Conservation (phyloP, 768 basidiomycete genomes). For the Krasilnikovozyma curviuscula region DNA sequence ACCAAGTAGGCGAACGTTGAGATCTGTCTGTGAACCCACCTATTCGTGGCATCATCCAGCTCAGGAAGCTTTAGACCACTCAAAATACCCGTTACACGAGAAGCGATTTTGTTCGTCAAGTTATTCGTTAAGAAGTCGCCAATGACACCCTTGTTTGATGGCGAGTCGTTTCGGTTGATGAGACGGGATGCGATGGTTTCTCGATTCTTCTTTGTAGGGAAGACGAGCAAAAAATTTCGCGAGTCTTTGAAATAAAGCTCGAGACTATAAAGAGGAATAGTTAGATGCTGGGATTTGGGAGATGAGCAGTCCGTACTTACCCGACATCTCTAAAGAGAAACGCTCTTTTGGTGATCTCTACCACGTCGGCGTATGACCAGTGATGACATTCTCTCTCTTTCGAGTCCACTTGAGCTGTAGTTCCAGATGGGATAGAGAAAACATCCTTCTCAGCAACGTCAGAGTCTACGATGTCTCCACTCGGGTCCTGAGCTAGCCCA, state of each 20-base stretch:
- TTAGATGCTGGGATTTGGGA: too few relatives aligned
- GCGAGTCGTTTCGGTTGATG: conserved; percentile 35
- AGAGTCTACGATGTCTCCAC: conserved; percentile 73
- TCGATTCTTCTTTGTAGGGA: conserved; percentile 47
- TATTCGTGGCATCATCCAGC: conserved; percentile 29
- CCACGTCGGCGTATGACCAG: conserved; percentile 65
- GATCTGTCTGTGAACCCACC: conserved; percentile 77
- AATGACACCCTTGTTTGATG: conserved; percentile 33
- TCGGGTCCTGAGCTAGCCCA: conserved; percentile 66
- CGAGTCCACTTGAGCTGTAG: conserved; percentile 52
- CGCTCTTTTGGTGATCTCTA: conserved; percentile 55
- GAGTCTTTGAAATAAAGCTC: conserved; percentile 90
- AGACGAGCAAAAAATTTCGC: conserved; percentile 65
- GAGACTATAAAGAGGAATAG: conserved; percentile 34
- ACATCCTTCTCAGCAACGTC: conserved; percentile 62
- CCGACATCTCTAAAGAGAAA: conserved; percentile 84
- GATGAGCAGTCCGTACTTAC: conserved; percentile 31
- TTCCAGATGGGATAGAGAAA: conserved; percentile 60
- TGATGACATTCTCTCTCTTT: conserved; percentile 57
- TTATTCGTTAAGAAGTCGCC: conserved; percentile 24
- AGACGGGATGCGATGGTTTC: conserved; percentile 25
- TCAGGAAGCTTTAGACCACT: conserved; percentile 21
- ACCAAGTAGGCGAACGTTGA: conserved; percentile 68
- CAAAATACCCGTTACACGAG: conserved; percentile 14
- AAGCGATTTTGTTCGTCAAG: conserved; percentile 18